phyloP scores from a whole-genome alignment of 495 filamentous ascomycete genomes.

The Hypoxylon subgilvum region DNA sequence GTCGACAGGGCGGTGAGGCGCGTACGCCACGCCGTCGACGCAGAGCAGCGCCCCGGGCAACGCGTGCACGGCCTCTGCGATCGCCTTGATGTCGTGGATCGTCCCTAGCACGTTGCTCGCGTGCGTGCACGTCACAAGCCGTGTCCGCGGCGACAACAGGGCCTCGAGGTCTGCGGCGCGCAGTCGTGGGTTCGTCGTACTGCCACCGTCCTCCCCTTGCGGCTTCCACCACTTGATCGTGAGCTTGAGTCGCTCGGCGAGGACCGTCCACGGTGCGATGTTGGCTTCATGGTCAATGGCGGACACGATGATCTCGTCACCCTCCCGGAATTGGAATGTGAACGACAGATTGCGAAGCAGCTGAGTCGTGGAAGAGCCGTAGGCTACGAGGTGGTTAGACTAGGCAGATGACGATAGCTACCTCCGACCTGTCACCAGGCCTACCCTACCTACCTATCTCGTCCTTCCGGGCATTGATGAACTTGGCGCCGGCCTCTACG shows the following conservation, averaged over 20 bases:
- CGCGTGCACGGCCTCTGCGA: slow-evolving; percentile 59
- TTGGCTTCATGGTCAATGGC: slow-evolving; percentile 76
- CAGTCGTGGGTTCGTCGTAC: slow-evolving; percentile 63
- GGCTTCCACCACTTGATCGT: slow-evolving; percentile 71
- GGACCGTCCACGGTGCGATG: slow-evolving; percentile 68
- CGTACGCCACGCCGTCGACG: slow-evolving; percentile 71
- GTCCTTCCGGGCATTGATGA: slow-evolving; percentile 67
- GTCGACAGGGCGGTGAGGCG: slow-evolving; percentile 72
- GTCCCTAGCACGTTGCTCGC: slow-evolving; percentile 73
- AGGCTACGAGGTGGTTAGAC: slow-evolving; percentile 48
- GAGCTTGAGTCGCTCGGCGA: slow-evolving; percentile 63
- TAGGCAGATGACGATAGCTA: background rate
- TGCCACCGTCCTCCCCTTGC: slow-evolving; percentile 3
- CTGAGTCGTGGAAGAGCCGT: slow-evolving; percentile 74
- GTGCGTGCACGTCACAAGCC: slow-evolving; percentile 72
- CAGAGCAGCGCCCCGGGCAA: slow-evolving; percentile 49
- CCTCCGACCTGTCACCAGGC: background rate
- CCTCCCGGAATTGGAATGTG: slow-evolving; percentile 62
- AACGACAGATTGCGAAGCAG: slow-evolving; percentile 73
- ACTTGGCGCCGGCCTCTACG: slow-evolving; percentile 66
- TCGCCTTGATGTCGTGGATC: slow-evolving; percentile 66
- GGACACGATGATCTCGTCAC: slow-evolving; percentile 69
- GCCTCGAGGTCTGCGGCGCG: slow-evolving; percentile 56
- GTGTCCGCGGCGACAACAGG: slow-evolving; percentile 64
- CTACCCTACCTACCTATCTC: slow-evolving; percentile 59